These are phyloP conservation scores for rapeseed (Brassica napus) DNA, from an alignment of 345 rosid genomes.

Conservation along the genomic window DNA sequence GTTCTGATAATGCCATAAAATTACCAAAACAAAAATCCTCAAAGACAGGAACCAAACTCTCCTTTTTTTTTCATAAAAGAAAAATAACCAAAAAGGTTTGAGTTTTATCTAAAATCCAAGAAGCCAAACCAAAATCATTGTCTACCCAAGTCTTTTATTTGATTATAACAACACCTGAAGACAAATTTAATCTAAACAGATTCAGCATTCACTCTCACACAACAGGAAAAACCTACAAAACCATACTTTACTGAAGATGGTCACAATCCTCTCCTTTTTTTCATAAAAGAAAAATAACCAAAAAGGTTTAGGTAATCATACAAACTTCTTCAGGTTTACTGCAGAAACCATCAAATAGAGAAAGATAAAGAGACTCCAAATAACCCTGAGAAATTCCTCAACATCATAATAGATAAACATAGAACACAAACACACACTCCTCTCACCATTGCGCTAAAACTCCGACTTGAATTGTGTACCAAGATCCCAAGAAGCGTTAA, in stretches of 20 bases:
- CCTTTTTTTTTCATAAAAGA: too few relatives aligned
- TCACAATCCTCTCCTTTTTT: slow-evolving; percentile 15
- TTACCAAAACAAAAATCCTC: too few relatives aligned
- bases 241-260: slow-evolving; percentile 18
- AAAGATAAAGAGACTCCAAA: slow-evolving; percentile 6
- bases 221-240: slow-evolving; percentile 3
- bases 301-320: slow-evolving; percentile 6
- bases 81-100: too few relatives aligned
- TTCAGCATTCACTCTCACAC: slow-evolving; percentile 10
- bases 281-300: background rate
- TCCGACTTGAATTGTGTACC: slow-evolving; percentile 9
- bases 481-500: slow-evolving; percentile 20
- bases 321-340: slow-evolving; percentile 13
- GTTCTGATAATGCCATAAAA: too few relatives aligned
- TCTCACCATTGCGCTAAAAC: slow-evolving; percentile 13
- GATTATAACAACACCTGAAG: too few relatives aligned
- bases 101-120: too few relatives aligned
- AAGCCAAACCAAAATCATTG: background rate
- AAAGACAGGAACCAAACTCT: too few relatives aligned
- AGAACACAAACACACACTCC: slow-evolving; percentile 19
- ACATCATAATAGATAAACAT: slow-evolving; percentile 9
- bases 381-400: slow-evolving; percentile 1
- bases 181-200: background rate
- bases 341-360: slow-evolving; percentile 27
- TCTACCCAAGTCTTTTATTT: too few relatives aligned